phyloP scores from a whole-genome alignment of 129 eudicot species.

The Ambrosia artemisiifolia region DNA sequence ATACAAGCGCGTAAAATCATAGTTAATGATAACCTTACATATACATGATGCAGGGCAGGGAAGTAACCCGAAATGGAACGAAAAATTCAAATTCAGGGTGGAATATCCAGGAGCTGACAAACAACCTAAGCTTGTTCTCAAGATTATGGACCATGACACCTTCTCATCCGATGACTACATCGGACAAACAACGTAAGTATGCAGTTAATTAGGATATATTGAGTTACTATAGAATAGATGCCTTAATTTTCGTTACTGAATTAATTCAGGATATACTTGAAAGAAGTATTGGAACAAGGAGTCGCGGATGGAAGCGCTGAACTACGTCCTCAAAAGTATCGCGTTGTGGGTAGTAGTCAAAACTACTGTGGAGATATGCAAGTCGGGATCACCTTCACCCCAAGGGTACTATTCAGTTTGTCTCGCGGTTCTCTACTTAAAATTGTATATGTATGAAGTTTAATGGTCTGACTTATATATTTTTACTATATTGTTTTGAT shows the following conservation, averaged over 20 bases:
- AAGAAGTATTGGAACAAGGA: slow-evolving; percentile 59
- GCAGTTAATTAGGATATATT: not conserved
- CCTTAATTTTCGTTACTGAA: not conserved
- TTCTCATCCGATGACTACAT: slow-evolving; percentile 61
- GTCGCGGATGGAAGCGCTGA: slow-evolving; percentile 59
- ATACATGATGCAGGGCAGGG: slow-evolving; percentile 47
- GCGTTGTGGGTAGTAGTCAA: slow-evolving; percentile 40
- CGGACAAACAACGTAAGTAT: slow-evolving; percentile 64
- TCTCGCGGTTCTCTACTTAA: too few species aligned
- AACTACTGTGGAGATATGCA: slow-evolving; percentile 61
- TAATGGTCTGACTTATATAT: not conserved
- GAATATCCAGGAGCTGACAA: slow-evolving; percentile 54
- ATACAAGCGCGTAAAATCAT: too few species aligned
- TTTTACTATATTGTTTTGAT: not conserved
- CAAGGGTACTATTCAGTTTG: slow-evolving; percentile 28
- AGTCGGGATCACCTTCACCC: slow-evolving; percentile 62
- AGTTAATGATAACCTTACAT: not conserved
- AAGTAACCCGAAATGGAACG: slow-evolving; percentile 58
- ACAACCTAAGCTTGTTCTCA: slow-evolving; percentile 55
- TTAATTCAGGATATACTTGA: slow-evolving; percentile 56
- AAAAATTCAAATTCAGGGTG: slow-evolving; percentile 56
- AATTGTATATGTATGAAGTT: not conserved
- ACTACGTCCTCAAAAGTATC: slow-evolving; percentile 45
- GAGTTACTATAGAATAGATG: not conserved
- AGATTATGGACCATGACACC: slow-evolving; percentile 68